Evolutionary conservation across 2,329 filamentous ascomycete genomes (phyloP).

Genomic region (Cladorrhinum sp.): DNA sequence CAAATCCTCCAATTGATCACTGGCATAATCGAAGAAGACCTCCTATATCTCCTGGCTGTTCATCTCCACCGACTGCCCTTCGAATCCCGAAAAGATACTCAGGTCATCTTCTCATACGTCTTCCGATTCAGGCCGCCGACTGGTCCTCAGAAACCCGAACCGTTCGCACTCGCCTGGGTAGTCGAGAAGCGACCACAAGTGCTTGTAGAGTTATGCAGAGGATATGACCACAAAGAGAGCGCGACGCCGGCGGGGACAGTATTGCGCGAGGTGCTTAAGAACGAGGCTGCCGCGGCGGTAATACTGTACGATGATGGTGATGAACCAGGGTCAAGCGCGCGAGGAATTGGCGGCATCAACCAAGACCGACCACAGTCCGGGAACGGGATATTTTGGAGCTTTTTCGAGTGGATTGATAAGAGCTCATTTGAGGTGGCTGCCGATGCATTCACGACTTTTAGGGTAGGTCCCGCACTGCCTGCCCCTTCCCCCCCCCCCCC

Average conservation of each 20-base stretch:
- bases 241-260: slow-evolving; percentile 89
- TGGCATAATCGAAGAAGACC: slow-evolving; percentile 81
- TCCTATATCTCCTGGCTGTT: slow-evolving; percentile 78
- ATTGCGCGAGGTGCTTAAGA: slow-evolving; percentile 82
- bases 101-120: slow-evolving; percentile 92
- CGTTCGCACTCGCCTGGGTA: slow-evolving; percentile 83
- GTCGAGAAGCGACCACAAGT: slow-evolving; percentile 83
- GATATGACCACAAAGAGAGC: slow-evolving; percentile 87
- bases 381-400: slow-evolving; percentile 88
- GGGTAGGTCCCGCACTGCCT: slow-evolving; percentile 52
- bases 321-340: slow-evolving; percentile 65
- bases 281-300: slow-evolving; percentile 84
- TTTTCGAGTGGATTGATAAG: slow-evolving; percentile 96
- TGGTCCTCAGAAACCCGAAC: slow-evolving; percentile 66
- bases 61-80: slow-evolving; percentile 86
- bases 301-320: slow-evolving; percentile 89
- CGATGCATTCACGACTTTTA: slow-evolving; percentile 95
- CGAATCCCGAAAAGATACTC: slow-evolving; percentile 92
- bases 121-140: slow-evolving; percentile 80
- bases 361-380: slow-evolving; percentile 72
- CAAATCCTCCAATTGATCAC: slow-evolving; percentile 84
- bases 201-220: slow-evolving; percentile 81
- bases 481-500: too few species aligned
- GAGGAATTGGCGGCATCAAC: slow-evolving; percentile 75
- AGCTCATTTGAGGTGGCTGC: slow-evolving; percentile 95